Evolutionary conservation across 2,329 filamentous ascomycete species (phyloP).

Genomic region (Epichloe scottii): DNA sequence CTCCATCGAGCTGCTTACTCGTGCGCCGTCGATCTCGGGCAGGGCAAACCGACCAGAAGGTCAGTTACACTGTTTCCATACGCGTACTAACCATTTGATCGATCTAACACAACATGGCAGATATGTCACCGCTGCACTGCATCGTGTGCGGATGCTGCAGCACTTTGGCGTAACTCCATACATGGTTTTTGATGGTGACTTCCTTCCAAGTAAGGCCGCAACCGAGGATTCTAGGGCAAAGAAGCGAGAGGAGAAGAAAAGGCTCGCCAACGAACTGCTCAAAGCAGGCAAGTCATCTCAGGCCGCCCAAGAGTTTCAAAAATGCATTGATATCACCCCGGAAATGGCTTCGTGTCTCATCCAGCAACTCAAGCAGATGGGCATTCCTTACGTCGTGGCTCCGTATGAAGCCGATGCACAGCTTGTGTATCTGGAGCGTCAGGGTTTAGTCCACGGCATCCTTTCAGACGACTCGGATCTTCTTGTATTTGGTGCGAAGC

Average conservation of each 20-base stretch:
- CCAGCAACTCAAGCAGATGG: slow-evolving; percentile 72
- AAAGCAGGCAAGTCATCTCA: slow-evolving; percentile 69
- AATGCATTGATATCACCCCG: slow-evolving; percentile 89
- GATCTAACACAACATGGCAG: slow-evolving; percentile 28
- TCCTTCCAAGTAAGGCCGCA: slow-evolving; percentile 79
- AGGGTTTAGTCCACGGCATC: slow-evolving; percentile 75
- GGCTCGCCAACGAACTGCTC: slow-evolving; percentile 64
- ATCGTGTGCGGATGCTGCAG: slow-evolving; percentile 83
- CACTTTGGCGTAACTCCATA: slow-evolving; percentile 93
- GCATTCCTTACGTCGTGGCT: slow-evolving; percentile 80
- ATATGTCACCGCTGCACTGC: slow-evolving; percentile 82
- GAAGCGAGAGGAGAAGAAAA: slow-evolving; percentile 64
- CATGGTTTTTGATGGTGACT: slow-evolving; percentile 91
- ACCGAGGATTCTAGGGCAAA: slow-evolving; percentile 72
- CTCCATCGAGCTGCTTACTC: slow-evolving; percentile 84
- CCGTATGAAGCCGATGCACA: slow-evolving; percentile 98
- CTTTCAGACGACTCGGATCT: slow-evolving; percentile 95
- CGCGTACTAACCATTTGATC: neutral
- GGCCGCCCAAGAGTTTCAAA: slow-evolving; percentile 80
- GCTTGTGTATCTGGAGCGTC: slow-evolving; percentile 80
- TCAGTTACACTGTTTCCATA: slow-evolving; percentile 28
- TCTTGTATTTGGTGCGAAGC: slow-evolving; percentile 85
- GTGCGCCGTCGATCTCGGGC: slow-evolving; percentile 81
- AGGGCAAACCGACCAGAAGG: slow-evolving; percentile 80
- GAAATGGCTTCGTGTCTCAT: slow-evolving; percentile 90